Conservation (phyloP, 2,329 filamentous ascomycete species). For the Phialophora tarda region DNA sequence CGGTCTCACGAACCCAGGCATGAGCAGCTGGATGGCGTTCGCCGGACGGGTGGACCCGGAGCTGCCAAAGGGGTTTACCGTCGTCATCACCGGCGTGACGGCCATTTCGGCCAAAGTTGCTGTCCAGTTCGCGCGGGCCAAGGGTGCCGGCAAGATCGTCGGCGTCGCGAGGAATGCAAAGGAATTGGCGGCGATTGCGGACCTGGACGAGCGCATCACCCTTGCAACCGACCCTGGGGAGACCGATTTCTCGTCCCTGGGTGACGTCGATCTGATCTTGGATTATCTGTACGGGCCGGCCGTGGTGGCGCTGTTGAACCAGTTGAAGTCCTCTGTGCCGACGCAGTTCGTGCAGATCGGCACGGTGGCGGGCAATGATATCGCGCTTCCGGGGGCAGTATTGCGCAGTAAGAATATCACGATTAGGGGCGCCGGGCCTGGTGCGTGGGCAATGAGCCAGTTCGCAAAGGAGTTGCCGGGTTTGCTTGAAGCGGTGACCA, state of each 20-base stretch:
- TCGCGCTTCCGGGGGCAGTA: constrained; percentile 51
- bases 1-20: constrained; percentile 60
- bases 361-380: constrained; percentile 49
- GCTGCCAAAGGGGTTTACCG: constrained; percentile 53
- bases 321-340: constrained; percentile 50
- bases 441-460: constrained; percentile 49
- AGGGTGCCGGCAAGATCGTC: constrained; percentile 59
- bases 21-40: constrained; percentile 65
- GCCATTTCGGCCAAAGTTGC: constrained; percentile 60
- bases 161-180: constrained; percentile 58
- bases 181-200: constrained; percentile 49
- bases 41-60: constrained; percentile 47
- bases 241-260: constrained; percentile 51
- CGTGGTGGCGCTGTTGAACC: constrained; percentile 50
- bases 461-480: constrained; percentile 41
- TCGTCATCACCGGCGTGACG: constrained; percentile 61
- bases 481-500: constrained; percentile 32
- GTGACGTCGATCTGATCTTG: constrained; percentile 60
- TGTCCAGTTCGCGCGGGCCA: constrained; percentile 53
- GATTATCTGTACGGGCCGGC: constrained; percentile 63
- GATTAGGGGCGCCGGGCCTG: constrained; percentile 54
- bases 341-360: constrained; percentile 63
- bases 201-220: constrained; percentile 55
- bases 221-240: constrained; percentile 48
- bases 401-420: constrained; percentile 59